phyloP scores from a whole-genome alignment of 306 rosid genomes.

The Vachellia collinsii region DNA sequence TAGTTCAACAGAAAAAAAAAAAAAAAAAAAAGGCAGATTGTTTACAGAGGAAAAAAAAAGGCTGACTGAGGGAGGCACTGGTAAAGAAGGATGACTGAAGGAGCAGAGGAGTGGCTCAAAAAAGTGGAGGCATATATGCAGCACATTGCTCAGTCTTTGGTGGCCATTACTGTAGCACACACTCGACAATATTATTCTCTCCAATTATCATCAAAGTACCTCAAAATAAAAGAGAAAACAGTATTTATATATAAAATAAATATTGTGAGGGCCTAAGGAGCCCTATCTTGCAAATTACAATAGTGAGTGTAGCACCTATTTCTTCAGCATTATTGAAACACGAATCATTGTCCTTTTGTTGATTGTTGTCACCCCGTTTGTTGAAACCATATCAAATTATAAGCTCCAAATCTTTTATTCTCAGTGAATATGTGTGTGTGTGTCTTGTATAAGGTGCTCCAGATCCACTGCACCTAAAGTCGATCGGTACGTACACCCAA shows the following conservation, averaged over 20 bases:
- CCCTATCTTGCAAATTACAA: not conserved
- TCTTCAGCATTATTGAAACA: conserved; percentile 18
- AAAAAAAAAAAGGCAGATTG: too few relatives aligned
- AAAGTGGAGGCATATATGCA: conserved; percentile 33
- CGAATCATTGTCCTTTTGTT: conserved; percentile 31
- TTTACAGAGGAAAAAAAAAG: too few relatives aligned
- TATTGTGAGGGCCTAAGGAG: not conserved
- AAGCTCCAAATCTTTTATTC: too few relatives aligned
- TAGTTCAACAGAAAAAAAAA: too few relatives aligned
- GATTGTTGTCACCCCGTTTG: not conserved
- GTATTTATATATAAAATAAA: too few relatives aligned
- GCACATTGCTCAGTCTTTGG: not conserved
- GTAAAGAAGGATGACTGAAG: too few relatives aligned
- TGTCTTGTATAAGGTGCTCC: not conserved
- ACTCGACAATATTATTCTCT: conserved; percentile 11
- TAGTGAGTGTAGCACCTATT: not conserved
- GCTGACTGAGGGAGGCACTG: not conserved
- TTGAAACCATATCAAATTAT: not conserved
- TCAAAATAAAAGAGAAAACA: conserved; percentile 2
- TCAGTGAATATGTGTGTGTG: too few relatives aligned
- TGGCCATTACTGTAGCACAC: conserved; percentile 16
- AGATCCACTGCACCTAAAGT: not conserved
- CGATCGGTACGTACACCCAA: not conserved
- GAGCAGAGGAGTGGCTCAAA: not conserved
- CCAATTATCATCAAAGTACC: not conserved